Base-by-base conservation (phyloP, 2,329 filamentous ascomycete genomes). In the Teratosphaeria nubilosa region DNA sequence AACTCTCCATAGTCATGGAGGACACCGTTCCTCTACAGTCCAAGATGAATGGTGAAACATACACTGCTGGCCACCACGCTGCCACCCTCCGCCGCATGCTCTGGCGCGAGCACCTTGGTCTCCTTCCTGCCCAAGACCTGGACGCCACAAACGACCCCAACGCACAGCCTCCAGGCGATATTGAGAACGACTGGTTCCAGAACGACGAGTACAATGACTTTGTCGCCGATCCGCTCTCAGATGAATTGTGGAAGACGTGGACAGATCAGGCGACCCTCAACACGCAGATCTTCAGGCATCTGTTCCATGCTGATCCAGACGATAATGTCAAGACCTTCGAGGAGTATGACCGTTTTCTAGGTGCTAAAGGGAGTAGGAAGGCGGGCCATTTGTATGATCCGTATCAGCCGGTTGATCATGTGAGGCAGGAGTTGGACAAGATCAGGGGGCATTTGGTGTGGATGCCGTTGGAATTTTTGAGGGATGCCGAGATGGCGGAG, bases 401-500 rank as follows among this genome's bases (percentile, higher is more conserved):
- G 59, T 90, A 87, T 73, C 81, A 87, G 71, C 86, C 88, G 0
- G 82, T 85, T 0, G 78, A 85, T 25, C 86, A 95, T 57, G 84
- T 94, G 6, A 81, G 88, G 16, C 72, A 80, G 63, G 90, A 92
- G 72, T 77, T 97, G 54, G 85, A 90, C 66, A 80, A 86, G 68
- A 84, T 97, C 64, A 66, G 66, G 75, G 92, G 92, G 0, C 92
- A 97, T 76, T 73, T 97, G 48, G 92, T 97, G 6, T 95, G 90
- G 89, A 92, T 96, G 86, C 91, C 91, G n/a, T 73, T 97, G 67
- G 83, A 91, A 52, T 97, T 96, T 70, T 74, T 97, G 69, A 80
- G 82, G 66, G 85, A 95, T 63, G 90, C 86, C 0, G 81, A 89
- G 66, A 95, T 97, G 91, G 91, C 91, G 0, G 91, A 96, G 76